These are phyloP conservation scores for Albizia julibrissin DNA, from an alignment of 306 rosid genomes.

Conservation along the genomic window DNA sequence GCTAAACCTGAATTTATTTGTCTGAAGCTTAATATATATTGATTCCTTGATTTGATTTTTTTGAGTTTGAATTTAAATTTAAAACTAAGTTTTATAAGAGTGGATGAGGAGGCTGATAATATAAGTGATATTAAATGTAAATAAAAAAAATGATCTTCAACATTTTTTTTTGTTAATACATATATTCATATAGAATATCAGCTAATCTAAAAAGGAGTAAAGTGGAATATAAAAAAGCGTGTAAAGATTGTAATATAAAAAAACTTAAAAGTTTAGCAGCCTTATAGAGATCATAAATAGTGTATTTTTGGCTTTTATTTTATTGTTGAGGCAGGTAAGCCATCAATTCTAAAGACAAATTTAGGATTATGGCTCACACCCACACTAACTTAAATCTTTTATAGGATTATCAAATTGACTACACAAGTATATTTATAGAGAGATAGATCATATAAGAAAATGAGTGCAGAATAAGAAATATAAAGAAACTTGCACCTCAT, in stretches of 20 bases:
- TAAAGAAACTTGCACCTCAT: background rate
- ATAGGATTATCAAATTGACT: too few species aligned
- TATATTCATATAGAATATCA: too few species aligned
- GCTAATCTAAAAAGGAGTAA: background rate
- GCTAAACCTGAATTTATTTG: too few species aligned
- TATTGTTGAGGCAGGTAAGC: conserved; percentile 49
- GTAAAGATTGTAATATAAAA: background rate
- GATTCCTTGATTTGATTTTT: too few species aligned
- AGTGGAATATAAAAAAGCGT: background rate
- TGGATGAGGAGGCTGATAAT: too few species aligned
- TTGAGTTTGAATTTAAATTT: background rate
- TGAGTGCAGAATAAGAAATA: background rate
- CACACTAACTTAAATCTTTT: conserved; percentile 31
- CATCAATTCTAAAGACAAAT: conserved; percentile 51
- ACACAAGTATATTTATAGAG: background rate
- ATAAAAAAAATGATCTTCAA: too few species aligned
- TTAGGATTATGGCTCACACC: conserved; percentile 18
- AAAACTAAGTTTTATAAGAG: too few species aligned
- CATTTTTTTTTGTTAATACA: too few species aligned
- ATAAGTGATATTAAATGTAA: too few species aligned
- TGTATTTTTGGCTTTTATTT: background rate
- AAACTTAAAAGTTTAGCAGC: background rate
- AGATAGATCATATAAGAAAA: background rate
- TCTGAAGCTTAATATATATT: too few species aligned
- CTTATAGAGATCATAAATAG: background rate